Conservation (phyloP, 1,284 basidiomycete species). For the Tremellales sp. region DNA sequence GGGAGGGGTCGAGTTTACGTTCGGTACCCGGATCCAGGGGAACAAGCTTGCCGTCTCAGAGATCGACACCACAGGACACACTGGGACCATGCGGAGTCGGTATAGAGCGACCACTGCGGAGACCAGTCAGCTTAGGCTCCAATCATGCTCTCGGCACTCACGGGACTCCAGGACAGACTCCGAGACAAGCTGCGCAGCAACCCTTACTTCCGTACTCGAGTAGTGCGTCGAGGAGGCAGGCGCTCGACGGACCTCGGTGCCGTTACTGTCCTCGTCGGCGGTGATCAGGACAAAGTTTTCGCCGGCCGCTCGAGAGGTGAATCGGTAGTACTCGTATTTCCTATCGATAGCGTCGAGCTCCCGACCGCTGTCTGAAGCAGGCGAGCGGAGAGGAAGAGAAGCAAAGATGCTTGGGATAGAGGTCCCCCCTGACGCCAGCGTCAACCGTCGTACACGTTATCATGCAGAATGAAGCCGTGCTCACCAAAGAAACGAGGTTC, state of each 20-base stretch:
- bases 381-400: not conserved
- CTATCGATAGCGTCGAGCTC: not conserved
- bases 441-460: not conserved
- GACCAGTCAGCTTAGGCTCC: not conserved
- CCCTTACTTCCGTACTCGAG: constrained; percentile 3
- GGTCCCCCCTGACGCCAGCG: not conserved
- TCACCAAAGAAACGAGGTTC: not conserved
- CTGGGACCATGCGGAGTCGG: constrained; percentile 1
- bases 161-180: constrained; percentile 5
- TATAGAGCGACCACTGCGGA: constrained; percentile 4
- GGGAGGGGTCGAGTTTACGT: constrained; percentile 3
- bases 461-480: not conserved
- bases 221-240: not conserved
- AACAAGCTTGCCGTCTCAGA: constrained; percentile 6
- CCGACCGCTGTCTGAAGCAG: not conserved
- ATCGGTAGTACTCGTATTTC: not conserved
- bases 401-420: not conserved
- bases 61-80: constrained; percentile 1
- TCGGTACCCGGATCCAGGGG: constrained; percentile 1
- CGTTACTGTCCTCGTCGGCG: not conserved
- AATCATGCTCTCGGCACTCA: not conserved
- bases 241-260: not conserved
- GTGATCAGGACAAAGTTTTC: constrained; percentile 3
- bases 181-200: constrained; percentile 1
- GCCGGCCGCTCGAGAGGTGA: not conserved